Base-by-base conservation (phyloP, 257 asterid genomes). In the Gentiana macrophylla region DNA sequence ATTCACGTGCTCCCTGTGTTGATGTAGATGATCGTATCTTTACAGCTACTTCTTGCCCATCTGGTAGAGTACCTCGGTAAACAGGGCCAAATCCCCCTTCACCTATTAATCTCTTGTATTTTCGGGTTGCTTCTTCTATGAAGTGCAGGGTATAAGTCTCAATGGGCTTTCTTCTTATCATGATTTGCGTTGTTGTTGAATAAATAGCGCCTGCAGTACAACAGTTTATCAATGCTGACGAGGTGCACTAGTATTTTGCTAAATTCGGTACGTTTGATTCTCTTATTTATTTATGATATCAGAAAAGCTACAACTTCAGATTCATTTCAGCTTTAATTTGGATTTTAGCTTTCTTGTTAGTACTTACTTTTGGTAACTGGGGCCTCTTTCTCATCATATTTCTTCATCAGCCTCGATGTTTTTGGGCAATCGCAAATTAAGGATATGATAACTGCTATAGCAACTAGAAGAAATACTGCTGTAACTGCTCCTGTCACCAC, bases 61-160 rank as follows among this genome's bases (percentile, higher is more conserved):
- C 96, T n/a, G 75, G 71, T 46, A 82, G 71, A 62, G 90, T 82
- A 47, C 96, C 96, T 54, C 81, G 77, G 54, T 82, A 87, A 50
- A 87, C 96, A 34, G 94, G n/a, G 54, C 96, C 96, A 37, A 87
- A 87, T 33, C 94, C 96, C n/a, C 96, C 96, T 78, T 88, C 96
- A 49, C 96, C 96, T 66, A 88, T 84, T 77, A 80, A 57, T 65
- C 81, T 75, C 67, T 78, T 82, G 87, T 88, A 88, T 46, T 66
- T 77, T 61, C 80, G 77, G 9, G 90, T 88, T 38, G 83, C 80
- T 37, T 64, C 66, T 65, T 84, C 84, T 62, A 87, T 73, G 79
- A 60, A 80, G 63, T 67, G 74, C 64, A 84, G 63, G 3, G 87
- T 71, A 74, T 78, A 87, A 68, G 68, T 71, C 67, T 72, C 72